Evolutionary conservation across 2,329 filamentous ascomycete species (phyloP).

Genomic region (Dactylellina drechsleri): DNA sequence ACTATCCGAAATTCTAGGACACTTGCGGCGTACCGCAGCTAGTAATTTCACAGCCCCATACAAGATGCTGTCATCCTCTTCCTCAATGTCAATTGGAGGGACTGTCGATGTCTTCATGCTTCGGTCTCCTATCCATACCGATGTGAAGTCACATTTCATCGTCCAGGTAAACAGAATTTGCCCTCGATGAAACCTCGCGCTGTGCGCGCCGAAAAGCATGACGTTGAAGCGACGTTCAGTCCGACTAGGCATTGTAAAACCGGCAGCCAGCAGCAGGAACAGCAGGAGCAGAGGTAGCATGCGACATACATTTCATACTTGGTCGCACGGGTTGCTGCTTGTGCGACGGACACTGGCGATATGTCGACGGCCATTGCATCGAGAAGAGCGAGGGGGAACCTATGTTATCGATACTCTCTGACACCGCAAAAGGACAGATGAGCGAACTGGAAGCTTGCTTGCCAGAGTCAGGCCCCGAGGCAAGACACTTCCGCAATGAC

Average conservation of each 20-base stretch:
- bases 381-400: conserved; percentile 4
- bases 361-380: not conserved
- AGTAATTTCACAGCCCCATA: not conserved
- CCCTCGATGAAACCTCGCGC: conserved; percentile 33
- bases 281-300: conserved; percentile 31
- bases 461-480: conserved; percentile 20
- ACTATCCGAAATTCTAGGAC: conserved; percentile 19
- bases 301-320: conserved; percentile 26
- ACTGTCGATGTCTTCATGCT: not conserved
- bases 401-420: conserved; percentile 36
- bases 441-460: no score
- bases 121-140: not conserved
- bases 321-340: conserved; percentile 28
- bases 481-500: conserved; percentile 35
- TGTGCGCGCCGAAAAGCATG: conserved; percentile 19
- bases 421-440: no score
- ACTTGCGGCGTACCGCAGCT: not conserved
- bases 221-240: conserved; percentile 16
- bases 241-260: conserved; percentile 27
- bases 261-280: conserved; percentile 18
- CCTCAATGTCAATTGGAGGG: not conserved
- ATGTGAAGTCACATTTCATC: conserved; percentile 1
- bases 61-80: not conserved
- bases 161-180: conserved; percentile 28
- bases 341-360: conserved; percentile 49